phyloP scores from a whole-genome alignment of 2,329 filamentous ascomycete genomes.

The Ramularia collo-cygni region DNA sequence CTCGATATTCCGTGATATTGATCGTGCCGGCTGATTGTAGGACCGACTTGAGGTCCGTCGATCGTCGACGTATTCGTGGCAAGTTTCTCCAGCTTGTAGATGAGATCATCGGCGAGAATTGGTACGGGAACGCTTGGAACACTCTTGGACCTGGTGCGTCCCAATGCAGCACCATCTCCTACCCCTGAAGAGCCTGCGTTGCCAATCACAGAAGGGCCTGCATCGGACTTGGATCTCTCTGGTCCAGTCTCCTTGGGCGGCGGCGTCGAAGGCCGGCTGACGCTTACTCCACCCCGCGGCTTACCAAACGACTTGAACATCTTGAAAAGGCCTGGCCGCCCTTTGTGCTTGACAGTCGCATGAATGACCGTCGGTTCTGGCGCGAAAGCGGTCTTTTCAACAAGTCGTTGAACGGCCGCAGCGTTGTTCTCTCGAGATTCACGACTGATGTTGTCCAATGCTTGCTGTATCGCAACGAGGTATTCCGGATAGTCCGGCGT shows the following conservation, averaged over 20 bases:
- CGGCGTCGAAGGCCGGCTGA: slow-evolving; percentile 8
- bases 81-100: slow-evolving; percentile 15
- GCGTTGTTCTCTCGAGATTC: slow-evolving; percentile 21
- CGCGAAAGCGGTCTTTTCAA: slow-evolving; percentile 3
- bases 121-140: slow-evolving; percentile 11
- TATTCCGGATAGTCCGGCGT: slow-evolving; percentile 40
- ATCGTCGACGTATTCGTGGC: slow-evolving; percentile 7
- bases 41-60: slow-evolving; percentile 6
- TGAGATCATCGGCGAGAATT: slow-evolving; percentile 10
- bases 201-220: slow-evolving; percentile 13
- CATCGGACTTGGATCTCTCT: slow-evolving; percentile 24
- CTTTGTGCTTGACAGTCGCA: slow-evolving; percentile 6
- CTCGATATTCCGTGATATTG: slow-evolving; percentile 33
- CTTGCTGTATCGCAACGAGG: slow-evolving; percentile 35
- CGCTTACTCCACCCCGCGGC: slow-evolving; percentile 7
- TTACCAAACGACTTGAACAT: slow-evolving; percentile 24
- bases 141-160: slow-evolving; percentile 19
- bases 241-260: slow-evolving; percentile 18
- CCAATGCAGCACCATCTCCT: slow-evolving; percentile 1
- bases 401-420: slow-evolving; percentile 6
- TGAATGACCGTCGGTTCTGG: slow-evolving; percentile 1
- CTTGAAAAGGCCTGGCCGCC: slow-evolving; percentile 23
- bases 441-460: slow-evolving; percentile 37
- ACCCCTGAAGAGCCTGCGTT: no score
- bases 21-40: slow-evolving; percentile 36